These are phyloP conservation scores for Selenicereus undatus DNA, from an alignment of 148 eudicot genomes.

Conservation along the genomic window DNA sequence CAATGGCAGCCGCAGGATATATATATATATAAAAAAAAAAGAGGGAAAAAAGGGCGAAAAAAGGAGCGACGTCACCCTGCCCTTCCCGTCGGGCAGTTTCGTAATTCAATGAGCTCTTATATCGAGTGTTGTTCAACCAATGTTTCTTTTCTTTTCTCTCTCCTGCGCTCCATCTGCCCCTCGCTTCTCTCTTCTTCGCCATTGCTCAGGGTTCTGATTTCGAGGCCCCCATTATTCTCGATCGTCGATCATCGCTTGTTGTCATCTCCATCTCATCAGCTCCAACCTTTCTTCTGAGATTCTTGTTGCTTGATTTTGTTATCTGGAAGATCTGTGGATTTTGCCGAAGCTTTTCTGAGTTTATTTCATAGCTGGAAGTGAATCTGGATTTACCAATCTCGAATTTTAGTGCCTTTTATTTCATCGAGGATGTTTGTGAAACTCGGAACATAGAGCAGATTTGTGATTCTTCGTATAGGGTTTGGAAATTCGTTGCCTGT, in stretches of 20 bases:
- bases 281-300: neutral
- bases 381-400: slow-evolving; percentile 1
- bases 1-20: too few species aligned
- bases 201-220: slow-evolving; percentile 7
- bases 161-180: neutral
- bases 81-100: neutral
- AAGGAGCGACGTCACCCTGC: neutral
- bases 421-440: slow-evolving; percentile 2
- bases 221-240: slow-evolving; percentile 12
- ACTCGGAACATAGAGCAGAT: neutral
- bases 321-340: slow-evolving; percentile 25
- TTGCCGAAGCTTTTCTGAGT: neutral
- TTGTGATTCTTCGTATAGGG: slow-evolving; percentile 20
- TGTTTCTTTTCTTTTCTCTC: neutral
- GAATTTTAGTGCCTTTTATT: neutral
- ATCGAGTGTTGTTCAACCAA: neutral
- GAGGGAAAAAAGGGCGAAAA: too few species aligned
- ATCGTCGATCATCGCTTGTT: neutral
- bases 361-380: neutral
- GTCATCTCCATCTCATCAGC: neutral
- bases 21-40: too few species aligned
- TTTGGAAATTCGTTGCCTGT: slow-evolving; percentile 26
- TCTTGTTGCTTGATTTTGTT: slow-evolving; percentile 5
- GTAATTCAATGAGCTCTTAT: neutral
- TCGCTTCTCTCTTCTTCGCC: neutral